A percentile compares a stretch with the other conserved stretches of the same genome.
These are phyloP conservation scores for Rhynchospora tenuis DNA, from an alignment of 176 grass and related monocot genomes.

Conservation along the genomic window DNA sequence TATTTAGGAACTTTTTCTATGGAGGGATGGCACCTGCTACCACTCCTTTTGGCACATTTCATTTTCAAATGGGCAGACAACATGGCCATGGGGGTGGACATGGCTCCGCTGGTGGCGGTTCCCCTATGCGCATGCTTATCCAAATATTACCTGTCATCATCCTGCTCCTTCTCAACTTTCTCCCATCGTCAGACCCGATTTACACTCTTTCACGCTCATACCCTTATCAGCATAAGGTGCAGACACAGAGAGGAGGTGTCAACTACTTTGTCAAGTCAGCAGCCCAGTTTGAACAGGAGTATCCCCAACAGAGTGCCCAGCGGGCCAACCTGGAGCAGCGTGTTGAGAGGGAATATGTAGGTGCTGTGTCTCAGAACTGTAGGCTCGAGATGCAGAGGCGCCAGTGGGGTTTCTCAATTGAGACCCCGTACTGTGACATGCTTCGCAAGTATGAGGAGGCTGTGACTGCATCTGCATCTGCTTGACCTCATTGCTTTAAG, in stretches of 20 bases:
- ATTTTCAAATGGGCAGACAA: constrained; percentile 56
- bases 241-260: constrained; percentile 48
- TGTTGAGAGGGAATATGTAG: constrained; percentile 76
- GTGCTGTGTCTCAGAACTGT: constrained; percentile 62
- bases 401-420: constrained; percentile 64
- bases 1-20: constrained; percentile 97
- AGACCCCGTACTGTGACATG: constrained; percentile 69
- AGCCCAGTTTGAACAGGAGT: constrained; percentile 75
- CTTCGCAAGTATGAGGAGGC: constrained; percentile 62
- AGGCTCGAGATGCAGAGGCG: constrained; percentile 76
- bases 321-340: constrained; percentile 51
- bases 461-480: neutral
- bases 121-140: constrained; percentile 57
- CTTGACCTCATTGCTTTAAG: constrained; percentile 18
- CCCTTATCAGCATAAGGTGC: constrained; percentile 65
- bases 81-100: constrained; percentile 17
- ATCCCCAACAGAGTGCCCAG: constrained; percentile 62
- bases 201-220: constrained; percentile 52
- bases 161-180: constrained; percentile 66
- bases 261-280: constrained; percentile 67
- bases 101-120: constrained; percentile 12
- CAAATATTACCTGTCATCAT: constrained; percentile 78
- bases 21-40: constrained; percentile 70
- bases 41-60: constrained; percentile 65
- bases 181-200: constrained; percentile 74